phyloP scores from a whole-genome alignment of 164 flowering plant species.

The Piper betle region DNA sequence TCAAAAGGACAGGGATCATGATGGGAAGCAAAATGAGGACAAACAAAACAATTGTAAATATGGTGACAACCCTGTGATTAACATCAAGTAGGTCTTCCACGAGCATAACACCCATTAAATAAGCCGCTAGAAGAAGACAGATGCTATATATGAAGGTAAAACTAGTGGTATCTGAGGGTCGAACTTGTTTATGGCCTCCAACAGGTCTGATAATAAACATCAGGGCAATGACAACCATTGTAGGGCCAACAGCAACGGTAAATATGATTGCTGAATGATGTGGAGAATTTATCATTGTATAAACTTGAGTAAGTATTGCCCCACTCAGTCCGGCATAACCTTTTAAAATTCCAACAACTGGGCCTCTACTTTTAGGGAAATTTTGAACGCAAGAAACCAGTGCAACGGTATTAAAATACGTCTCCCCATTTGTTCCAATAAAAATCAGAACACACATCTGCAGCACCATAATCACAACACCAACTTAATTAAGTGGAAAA shows the following conservation, averaged over 20 bases:
- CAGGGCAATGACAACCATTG: slow-evolving; percentile 63
- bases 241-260: slow-evolving; percentile 94
- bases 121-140: slow-evolving; percentile 88
- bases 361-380: slow-evolving; percentile 92
- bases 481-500: neutral
- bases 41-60: slow-evolving; percentile 52
- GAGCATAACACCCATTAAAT: slow-evolving; percentile 94
- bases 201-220: slow-evolving; percentile 91
- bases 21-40: slow-evolving; percentile 59
- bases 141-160: slow-evolving; percentile 64
- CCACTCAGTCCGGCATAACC: slow-evolving; percentile 95
- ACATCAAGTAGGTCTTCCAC: slow-evolving; percentile 65
- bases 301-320: slow-evolving; percentile 80
- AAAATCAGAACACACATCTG: slow-evolving; percentile 96
- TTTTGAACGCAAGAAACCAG: slow-evolving; percentile 93
- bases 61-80: slow-evolving; percentile 33
- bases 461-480: slow-evolving; percentile 8
- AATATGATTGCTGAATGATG: slow-evolving; percentile 77
- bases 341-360: slow-evolving; percentile 88
- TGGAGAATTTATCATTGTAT: slow-evolving; percentile 56
- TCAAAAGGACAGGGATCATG: slow-evolving; percentile 46
- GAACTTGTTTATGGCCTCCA: slow-evolving; percentile 80
- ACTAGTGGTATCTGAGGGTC: slow-evolving; percentile 56
- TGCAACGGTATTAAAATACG: slow-evolving; percentile 85
- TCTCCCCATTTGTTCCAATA: slow-evolving; percentile 90